Base-by-base conservation (phyloP, 2,329 filamentous ascomycete genomes). In the Neopestalotiopsis rosae region DNA sequence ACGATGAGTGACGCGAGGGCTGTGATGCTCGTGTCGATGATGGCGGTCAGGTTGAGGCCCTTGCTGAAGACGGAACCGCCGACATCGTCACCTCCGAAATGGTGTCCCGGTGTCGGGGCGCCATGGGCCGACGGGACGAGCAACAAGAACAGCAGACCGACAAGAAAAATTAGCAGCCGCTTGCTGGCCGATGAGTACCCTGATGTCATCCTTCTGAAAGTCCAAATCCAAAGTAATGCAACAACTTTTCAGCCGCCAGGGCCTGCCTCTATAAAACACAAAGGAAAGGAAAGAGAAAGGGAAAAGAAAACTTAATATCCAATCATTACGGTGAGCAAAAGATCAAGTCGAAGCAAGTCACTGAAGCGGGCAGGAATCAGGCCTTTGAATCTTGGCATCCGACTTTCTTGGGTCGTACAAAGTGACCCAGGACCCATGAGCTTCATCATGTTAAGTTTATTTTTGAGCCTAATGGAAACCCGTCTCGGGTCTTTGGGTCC, bases 1-100 rank as follows among this genome's bases (percentile, higher is more conserved):
- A 67, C 61, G 30, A 73, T 61, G 17, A 72, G 45, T 7, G 17
- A n/a, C 3, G 42, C 64, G n/a, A 66, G 45, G n/a, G 28, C 34
- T 14, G 64, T 34, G 7, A 66, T 56, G 28, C 45, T 45, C 45
- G 64, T 66, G 49, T 66, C 28, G 17, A 58, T 57, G 20, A 66
- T 5, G 17, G 38, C 42, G 14, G 38, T 66, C 5, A 38, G n/a
- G 49, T 40, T 58, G 64, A 49, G 5, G 17, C 34, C 59, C 32
- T 61, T 42, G 59, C 13, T 17, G 12, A 61, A 17, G 3, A 34
- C 59, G 9, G 30, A 28, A 2, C 24, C 24, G n/a, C 32, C 59
- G 32, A 40, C 45, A 28, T 57, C 28, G 49, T 57, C 28, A 10
- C 10, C 38, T 20, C n/a, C 24, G 38, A 28, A 24, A 6, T 28